Percentiles rank a stretch among this genome's conserved stretches.
phyloP scores from a whole-genome alignment of 805 yeast genomes.

The Yarrowia divulgata region DNA sequence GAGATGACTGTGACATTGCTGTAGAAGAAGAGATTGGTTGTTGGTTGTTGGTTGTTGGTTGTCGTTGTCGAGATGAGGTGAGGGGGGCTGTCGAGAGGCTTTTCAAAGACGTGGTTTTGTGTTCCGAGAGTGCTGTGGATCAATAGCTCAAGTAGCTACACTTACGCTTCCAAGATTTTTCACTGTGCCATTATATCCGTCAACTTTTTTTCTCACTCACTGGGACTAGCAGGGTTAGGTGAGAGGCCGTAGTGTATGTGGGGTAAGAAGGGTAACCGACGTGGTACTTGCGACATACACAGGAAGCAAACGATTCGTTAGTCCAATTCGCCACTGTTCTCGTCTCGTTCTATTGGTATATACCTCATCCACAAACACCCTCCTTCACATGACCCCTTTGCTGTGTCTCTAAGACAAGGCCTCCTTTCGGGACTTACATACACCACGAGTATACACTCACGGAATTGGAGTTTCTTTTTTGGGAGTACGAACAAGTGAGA shows the following conservation, averaged over 20 bases:
- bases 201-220: constrained; percentile 36
- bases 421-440: too few relatives aligned
- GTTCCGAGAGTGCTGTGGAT: constrained; percentile 6
- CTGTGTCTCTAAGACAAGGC: constrained; percentile 4
- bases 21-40: not conserved
- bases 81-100: not conserved
- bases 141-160: constrained; percentile 35
- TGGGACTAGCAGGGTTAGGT: constrained; percentile 39
- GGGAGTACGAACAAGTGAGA: not conserved
- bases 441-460: not conserved
- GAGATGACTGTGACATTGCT: constrained; percentile 40
- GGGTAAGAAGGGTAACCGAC: constrained; percentile 7
- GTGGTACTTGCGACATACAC: too few relatives aligned
- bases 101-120: not conserved
- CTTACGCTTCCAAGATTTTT: constrained; percentile 38
- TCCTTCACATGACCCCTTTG: not conserved
- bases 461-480: not conserved
- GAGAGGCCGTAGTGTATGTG: constrained; percentile 5
- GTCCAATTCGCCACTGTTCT: too few relatives aligned
- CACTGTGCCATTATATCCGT: constrained; percentile 30
- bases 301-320: too few relatives aligned
- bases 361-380: too few relatives aligned
- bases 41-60: constrained; percentile 5
- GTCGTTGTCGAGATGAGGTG: not conserved
- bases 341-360: too few relatives aligned